Conservation (phyloP, 192 early-diverging fungal genomes). For the Hyaloraphidium curvatum region DNA sequence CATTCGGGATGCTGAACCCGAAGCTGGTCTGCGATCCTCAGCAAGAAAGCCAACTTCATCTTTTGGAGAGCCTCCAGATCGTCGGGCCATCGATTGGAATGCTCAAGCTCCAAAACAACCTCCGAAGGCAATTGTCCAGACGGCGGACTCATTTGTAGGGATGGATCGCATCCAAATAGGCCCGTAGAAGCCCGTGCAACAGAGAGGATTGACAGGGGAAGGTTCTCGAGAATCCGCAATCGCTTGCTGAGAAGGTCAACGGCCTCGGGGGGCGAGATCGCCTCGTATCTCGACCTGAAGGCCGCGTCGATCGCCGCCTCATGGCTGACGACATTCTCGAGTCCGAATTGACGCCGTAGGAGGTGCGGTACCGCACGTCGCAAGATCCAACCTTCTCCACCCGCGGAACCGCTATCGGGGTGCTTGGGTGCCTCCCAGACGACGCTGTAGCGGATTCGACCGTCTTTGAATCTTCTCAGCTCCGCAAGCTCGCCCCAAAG, state of each 20-base stretch:
- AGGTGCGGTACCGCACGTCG: conserved; percentile 61
- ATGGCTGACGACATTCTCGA: conserved; percentile 5
- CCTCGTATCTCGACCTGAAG: neutral
- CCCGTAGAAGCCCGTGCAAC: conserved; percentile 34
- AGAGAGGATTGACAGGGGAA: conserved; percentile 43
- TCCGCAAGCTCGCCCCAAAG: conserved; percentile 85
- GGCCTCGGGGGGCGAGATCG: conserved; percentile 30
- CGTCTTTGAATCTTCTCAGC: conserved; percentile 85
- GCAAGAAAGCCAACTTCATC: conserved; percentile 73
- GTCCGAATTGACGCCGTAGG: conserved; percentile 45
- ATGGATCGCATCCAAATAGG: no score
- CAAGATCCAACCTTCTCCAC: conserved; percentile 55
- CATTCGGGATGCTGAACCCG: conserved; percentile 20
- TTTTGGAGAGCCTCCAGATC: conserved; percentile 70
- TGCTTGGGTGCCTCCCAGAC: conserved; percentile 45
- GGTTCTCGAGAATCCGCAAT: conserved; percentile 33
- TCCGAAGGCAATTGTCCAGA: no score
- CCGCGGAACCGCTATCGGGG: conserved; percentile 7
- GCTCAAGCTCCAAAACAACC: conserved; percentile 65
- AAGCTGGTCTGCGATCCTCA: conserved; percentile 47
- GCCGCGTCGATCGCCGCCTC: conserved; percentile 2
- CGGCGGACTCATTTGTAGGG: no score
- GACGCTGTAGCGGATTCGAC: conserved; percentile 71
- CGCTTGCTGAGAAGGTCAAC: conserved; percentile 44
- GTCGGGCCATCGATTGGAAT: conserved; percentile 72